Evolutionary conservation across 1,284 basidiomycete species (phyloP), one percentile per base, ranked within the genome.

Genomic region (Stygiomarasmius scandens): DNA sequence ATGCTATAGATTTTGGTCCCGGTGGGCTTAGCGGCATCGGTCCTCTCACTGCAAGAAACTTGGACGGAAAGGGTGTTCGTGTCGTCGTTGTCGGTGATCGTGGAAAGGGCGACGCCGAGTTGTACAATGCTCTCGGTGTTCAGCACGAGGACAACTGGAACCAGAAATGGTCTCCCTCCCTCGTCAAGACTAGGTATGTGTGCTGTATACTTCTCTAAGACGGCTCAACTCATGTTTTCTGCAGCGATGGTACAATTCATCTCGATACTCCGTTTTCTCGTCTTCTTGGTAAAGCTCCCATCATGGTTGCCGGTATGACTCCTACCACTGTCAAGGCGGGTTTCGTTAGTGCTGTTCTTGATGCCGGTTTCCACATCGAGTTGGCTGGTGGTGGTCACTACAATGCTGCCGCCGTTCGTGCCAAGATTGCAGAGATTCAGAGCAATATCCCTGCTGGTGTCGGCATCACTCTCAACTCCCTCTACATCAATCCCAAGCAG

Each of bases 261-360:
- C 83, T 99, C 67, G 95, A 99, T 74, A 98, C 96, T 0, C 91
- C 95, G 5, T 96, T 97, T 82, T 97, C 96, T 55, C 92, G 96
- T 61, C 84, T 98, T 51, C 77, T 98, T 36, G 94, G 95, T 65
- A 98, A 98, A 77, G 87, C 96, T 1, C 96, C 96, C 19, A 90
- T 99, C 74, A 98, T 98, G 95, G 95, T 99, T 49, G 95, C 95
- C 49, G 97, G 96, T 63, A 99, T 99, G 97, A 97, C 95, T 0
- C 95, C 95, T 1, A 90, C 89, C 1, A 98, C 95, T 22, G 95
- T 98, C 62, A 90, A 95, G 69, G 90, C 90, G 52, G 93, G 93
- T 45, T 95, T 97, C 71, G 95, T 97, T 64, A 87, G 89, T 59
- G 95, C 96, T 6, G 85, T 96, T 38, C 87, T 98, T 65, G 86